Conservation (phyloP, 441 rosid species). For the Monsonia emarginata region DNA sequence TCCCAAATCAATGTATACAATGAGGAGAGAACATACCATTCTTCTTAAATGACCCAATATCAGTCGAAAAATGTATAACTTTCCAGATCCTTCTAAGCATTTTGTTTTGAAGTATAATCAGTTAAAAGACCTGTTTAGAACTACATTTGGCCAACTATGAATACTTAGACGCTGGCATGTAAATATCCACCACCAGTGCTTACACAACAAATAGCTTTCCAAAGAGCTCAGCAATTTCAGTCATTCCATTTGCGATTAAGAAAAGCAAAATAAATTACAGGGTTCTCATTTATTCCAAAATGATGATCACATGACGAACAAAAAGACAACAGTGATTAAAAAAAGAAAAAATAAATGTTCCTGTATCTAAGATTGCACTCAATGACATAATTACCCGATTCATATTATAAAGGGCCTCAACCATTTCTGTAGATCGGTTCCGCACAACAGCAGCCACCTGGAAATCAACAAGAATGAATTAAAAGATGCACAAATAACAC, state of each 20-base stretch:
- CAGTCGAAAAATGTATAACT: neutral
- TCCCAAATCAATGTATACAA: neutral
- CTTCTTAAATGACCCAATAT: neutral
- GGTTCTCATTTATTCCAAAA: neutral
- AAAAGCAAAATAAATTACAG: neutral
- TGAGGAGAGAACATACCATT: neutral
- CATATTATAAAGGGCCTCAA: conserved; percentile 67
- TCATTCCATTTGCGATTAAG: neutral
- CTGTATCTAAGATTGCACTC: neutral
- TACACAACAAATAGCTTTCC: neutral
- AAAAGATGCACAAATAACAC: conserved; percentile 1
- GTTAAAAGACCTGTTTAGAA: neutral
- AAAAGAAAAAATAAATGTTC: neutral
- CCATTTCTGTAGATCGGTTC: conserved; percentile 75
- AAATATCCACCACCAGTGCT: neutral
- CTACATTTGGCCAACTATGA: neutral
- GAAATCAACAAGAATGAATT: conserved; percentile 16
- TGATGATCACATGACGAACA: neutral
- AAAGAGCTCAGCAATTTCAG: neutral
- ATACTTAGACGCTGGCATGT: neutral
- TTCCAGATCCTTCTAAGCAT: neutral
- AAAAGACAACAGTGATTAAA: neutral
- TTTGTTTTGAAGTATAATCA: neutral
- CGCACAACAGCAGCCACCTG: conserved; percentile 66
- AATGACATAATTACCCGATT: conserved; percentile 47